These are phyloP conservation scores for Lobosporangium transversale DNA, from an alignment of 192 early-diverging fungal genomes.

Conservation along the genomic window DNA sequence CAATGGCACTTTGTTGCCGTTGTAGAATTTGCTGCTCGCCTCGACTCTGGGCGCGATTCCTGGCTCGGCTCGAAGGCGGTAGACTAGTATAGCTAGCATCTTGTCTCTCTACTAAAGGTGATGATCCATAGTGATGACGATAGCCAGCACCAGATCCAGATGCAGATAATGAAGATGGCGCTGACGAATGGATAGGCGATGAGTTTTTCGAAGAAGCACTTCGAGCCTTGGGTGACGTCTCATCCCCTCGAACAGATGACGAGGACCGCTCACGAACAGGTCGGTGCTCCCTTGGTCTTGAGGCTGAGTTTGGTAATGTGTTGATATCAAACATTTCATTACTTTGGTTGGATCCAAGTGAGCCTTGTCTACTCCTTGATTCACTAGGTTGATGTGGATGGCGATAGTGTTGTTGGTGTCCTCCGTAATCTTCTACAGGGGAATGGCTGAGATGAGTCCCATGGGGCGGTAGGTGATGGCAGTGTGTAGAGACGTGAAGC, in stretches of 20 bases:
- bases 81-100: constrained; percentile 2
- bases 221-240: constrained; percentile 13
- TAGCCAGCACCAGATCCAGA: background rate
- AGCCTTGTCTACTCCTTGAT: constrained; percentile 28
- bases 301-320: constrained; percentile 19
- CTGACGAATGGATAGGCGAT: constrained; percentile 23
- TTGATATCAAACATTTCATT: constrained; percentile 8
- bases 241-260: constrained; percentile 7
- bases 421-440: too few relatives aligned
- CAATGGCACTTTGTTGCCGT: background rate
- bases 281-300: constrained; percentile 25
- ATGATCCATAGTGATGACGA: constrained; percentile 26
- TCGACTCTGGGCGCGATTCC: constrained; percentile 30
- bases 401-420: too few relatives aligned
- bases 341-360: constrained; percentile 21
- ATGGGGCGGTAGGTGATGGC: too few relatives aligned
- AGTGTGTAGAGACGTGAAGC: background rate
- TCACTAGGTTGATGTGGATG: constrained; percentile 5
- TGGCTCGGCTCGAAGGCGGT: constrained; percentile 33
- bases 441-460: too few relatives aligned
- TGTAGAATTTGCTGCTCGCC: constrained; percentile 18
- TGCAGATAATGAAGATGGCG: constrained; percentile 3
- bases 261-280: constrained; percentile 13
- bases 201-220: constrained; percentile 35
- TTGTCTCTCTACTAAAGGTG: constrained; percentile 26